Conservation (phyloP, 257 asterid genomes). For the Fraxinus americana region DNA sequence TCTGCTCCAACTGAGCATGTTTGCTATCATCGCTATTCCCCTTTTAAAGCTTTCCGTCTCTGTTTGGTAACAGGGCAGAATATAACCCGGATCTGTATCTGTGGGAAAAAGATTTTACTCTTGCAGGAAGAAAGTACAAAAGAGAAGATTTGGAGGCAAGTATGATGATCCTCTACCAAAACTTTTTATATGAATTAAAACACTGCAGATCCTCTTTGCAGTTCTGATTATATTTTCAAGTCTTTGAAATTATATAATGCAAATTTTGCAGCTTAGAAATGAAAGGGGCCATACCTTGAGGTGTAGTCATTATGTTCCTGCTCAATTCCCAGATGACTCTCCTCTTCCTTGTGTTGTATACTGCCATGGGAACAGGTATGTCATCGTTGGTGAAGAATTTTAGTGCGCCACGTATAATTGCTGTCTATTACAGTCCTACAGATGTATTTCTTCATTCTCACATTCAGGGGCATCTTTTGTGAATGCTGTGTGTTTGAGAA, state of each 20-base stretch:
- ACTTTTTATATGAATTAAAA: conserved; percentile 23
- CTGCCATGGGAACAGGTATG: conserved; percentile 98
- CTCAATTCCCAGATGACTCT: conserved; percentile 63
- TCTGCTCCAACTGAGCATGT: conserved; percentile 9
- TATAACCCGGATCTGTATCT: conserved; percentile 85
- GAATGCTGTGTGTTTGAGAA: conserved; percentile 6
- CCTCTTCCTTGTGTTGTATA: conserved; percentile 96
- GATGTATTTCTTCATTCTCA: conserved; percentile 13
- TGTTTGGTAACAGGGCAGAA: conserved; percentile 72
- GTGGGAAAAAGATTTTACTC: conserved; percentile 88
- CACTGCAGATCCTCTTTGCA: conserved; percentile 1
- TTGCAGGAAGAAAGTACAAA: conserved; percentile 77
- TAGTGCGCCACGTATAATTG: conserved; percentile 8
- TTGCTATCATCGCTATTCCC: conserved; percentile 14
- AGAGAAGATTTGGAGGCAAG: conserved; percentile 99
- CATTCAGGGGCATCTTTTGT: not conserved
- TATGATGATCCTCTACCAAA: conserved; percentile 62
- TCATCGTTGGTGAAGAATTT: conserved; percentile 18
- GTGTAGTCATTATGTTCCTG: conserved; percentile 94
- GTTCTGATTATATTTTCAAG: conserved; percentile 16
- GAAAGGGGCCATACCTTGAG: conserved; percentile 85
- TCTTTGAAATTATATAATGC: conserved; percentile 24
- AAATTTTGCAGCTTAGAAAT: conserved; percentile 75
- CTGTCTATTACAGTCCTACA: not conserved
- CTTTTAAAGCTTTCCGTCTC: conserved; percentile 20